phyloP scores from a whole-genome alignment of 1,284 basidiomycete species.

The Neonothopanus nambi region DNA sequence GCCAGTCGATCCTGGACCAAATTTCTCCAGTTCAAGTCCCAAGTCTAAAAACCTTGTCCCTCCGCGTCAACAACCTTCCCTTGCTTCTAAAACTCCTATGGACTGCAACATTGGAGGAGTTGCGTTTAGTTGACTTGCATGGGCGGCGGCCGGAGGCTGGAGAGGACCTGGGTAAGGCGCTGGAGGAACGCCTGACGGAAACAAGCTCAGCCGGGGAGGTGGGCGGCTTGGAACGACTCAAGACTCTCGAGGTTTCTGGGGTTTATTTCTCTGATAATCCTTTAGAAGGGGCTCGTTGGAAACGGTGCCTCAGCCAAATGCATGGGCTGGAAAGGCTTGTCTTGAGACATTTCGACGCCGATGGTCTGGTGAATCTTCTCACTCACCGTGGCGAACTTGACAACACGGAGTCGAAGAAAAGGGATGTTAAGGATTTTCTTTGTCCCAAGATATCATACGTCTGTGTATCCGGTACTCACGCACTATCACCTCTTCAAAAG shows the following conservation, averaged over 20 bases:
- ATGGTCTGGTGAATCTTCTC: conserved; percentile 1
- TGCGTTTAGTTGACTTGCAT: conserved; percentile 16
- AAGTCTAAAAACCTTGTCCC: conserved; percentile 9
- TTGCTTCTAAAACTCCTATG: conserved; percentile 8
- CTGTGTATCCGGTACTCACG: conserved; percentile 1
- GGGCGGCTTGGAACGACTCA: conserved; percentile 2
- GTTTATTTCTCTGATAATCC: not conserved
- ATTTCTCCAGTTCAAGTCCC: conserved; percentile 1
- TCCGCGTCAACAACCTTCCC: conserved; percentile 17
- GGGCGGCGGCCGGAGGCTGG: conserved; percentile 8
- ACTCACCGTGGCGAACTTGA: not conserved
- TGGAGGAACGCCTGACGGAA: not conserved
- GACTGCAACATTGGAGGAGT: conserved; percentile 8
- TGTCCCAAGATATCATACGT: conserved; percentile 2
- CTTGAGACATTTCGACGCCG: conserved; percentile 1
- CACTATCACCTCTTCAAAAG: conserved; percentile 1
- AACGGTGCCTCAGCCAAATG: conserved; percentile 7
- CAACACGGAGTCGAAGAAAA: not conserved
- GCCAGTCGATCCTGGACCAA: not conserved
- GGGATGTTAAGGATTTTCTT: not conserved
- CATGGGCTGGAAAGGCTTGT: conserved; percentile 1
- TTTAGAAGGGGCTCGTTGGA: conserved; percentile 5
- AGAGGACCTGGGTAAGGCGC: conserved; percentile 5
- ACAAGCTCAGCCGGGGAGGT: not conserved
- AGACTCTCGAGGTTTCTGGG: conserved; percentile 7